phyloP scores from a whole-genome alignment of 352 stramenopile species.

The Phytophthora hybrid region DNA sequence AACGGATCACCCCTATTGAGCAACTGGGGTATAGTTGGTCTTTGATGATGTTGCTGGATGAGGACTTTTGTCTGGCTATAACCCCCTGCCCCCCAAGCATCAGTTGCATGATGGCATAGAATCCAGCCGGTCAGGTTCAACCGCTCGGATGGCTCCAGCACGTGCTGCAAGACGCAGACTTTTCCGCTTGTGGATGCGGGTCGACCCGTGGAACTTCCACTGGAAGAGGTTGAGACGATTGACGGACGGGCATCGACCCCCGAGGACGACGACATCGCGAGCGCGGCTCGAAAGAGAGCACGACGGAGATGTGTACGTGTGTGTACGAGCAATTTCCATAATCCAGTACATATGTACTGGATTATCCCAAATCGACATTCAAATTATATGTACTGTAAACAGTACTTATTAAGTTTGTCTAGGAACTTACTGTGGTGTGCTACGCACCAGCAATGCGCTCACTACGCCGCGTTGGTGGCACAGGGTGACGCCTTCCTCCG shows the following conservation, averaged over 20 bases:
- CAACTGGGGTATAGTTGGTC: neutral
- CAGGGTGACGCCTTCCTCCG: too few relatives aligned
- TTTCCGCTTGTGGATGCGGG: constrained; percentile 19
- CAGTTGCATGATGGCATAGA: constrained; percentile 36
- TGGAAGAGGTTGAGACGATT: constrained; percentile 2
- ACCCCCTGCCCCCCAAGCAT: constrained; percentile 10
- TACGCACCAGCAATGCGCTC: too few relatives aligned
- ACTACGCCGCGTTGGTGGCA: too few relatives aligned
- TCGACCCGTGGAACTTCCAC: neutral
- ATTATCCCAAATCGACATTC: too few relatives aligned
- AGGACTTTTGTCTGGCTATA: constrained; percentile 5
- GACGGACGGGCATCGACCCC: neutral
- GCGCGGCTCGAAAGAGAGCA: constrained; percentile 1
- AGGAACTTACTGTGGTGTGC: too few relatives aligned
- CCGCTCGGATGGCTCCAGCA: constrained; percentile 13
- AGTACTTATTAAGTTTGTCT: too few relatives aligned
- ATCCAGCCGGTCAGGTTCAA: constrained; percentile 31
- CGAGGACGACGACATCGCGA: constrained; percentile 5
- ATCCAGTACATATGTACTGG: too few relatives aligned
- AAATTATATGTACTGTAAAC: too few relatives aligned
- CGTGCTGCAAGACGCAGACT: constrained; percentile 7
- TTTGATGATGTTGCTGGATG: neutral
- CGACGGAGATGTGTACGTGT: constrained; percentile 1
- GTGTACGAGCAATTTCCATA: too few relatives aligned
- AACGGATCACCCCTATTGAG: constrained; percentile 7